A percentile compares a stretch with the other conserved stretches of the same genome.
Conservation (phyloP, 352 stramenopile genomes). For the Phytophthora cactorum region DNA sequence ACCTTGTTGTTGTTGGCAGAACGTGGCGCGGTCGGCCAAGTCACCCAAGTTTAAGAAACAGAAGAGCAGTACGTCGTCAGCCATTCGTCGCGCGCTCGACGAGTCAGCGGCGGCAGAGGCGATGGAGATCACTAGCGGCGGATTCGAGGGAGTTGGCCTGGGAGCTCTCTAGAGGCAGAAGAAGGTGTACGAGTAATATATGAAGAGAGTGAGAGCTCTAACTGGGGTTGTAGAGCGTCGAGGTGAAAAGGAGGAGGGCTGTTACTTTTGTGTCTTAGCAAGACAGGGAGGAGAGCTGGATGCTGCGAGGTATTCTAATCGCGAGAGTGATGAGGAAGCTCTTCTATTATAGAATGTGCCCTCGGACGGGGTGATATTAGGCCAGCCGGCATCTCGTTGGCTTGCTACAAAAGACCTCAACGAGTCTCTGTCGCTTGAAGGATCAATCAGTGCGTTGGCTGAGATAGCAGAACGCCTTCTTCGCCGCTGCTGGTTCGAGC, state of each 20-base stretch:
- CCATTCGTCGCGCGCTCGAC: slow-evolving; percentile 32
- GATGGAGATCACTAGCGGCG: slow-evolving; percentile 56
- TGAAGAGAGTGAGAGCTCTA: slow-evolving; percentile 8
- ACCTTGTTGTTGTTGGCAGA: slow-evolving; percentile 38
- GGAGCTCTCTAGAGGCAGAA: slow-evolving; percentile 50
- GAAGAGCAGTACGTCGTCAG: slow-evolving; percentile 35
- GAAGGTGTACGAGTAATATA: slow-evolving; percentile 36
- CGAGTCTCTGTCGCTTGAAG: no score
- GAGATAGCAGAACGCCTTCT: background rate
- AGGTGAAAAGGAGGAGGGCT: no score
- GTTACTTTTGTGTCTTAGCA: background rate
- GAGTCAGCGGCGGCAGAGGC: slow-evolving; percentile 60
- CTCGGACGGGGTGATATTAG: no score
- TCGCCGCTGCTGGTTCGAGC: background rate
- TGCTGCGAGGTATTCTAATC: no score
- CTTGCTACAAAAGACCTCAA: no score
- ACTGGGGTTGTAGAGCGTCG: no score
- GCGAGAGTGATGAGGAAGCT: no score
- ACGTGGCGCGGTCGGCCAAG: slow-evolving; percentile 57
- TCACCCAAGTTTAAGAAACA: slow-evolving; percentile 50
- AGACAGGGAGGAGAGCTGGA: no score
- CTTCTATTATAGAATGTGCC: no score
- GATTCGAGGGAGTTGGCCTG: slow-evolving; percentile 73
- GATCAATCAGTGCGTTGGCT: background rate
- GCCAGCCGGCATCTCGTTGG: no score